Percentiles rank a stretch among this genome's conserved stretches.
Evolutionary conservation across 305 asterid genomes (phyloP).

Genomic region (Solanum hybrid): DNA sequence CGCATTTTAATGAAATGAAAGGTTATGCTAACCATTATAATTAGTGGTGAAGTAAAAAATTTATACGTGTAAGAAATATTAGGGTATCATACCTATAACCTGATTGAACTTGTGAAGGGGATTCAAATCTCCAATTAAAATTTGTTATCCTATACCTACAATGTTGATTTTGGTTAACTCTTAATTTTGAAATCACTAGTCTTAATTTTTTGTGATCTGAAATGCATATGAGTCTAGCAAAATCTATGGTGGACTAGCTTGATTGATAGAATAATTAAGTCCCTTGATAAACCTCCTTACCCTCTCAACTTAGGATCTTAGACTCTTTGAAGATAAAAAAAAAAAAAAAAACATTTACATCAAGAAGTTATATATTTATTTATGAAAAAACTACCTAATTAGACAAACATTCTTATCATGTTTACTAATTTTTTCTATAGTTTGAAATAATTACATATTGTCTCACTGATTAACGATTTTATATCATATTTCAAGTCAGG

Average conservation of each 20-base stretch:
- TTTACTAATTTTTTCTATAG: neutral
- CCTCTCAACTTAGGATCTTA: neutral
- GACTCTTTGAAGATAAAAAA: neutral
- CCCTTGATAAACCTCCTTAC: neutral
- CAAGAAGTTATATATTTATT: no score
- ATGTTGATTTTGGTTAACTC: neutral
- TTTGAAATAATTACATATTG: neutral
- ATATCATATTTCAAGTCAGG: no score
- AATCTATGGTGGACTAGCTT: no score
- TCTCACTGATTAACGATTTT: neutral
- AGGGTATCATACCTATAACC: neutral
- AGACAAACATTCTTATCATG: neutral
- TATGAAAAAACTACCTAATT: neutral
- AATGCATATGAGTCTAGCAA: neutral
- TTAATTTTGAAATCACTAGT: neutral
- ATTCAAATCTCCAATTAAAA: neutral
- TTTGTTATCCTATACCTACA: neutral
- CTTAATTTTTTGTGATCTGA: neutral
- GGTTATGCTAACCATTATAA: neutral
- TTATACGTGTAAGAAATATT: neutral
- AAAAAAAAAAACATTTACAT: neutral
- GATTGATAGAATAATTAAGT: neutral
- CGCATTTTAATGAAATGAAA: neutral
- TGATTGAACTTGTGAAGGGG: neutral
- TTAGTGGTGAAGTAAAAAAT: neutral